Evolutionary conservation across 352 stramenopile species (phyloP), one percentile per base, ranked within the genome.

Genomic region (Phytopythium aichiense): DNA sequence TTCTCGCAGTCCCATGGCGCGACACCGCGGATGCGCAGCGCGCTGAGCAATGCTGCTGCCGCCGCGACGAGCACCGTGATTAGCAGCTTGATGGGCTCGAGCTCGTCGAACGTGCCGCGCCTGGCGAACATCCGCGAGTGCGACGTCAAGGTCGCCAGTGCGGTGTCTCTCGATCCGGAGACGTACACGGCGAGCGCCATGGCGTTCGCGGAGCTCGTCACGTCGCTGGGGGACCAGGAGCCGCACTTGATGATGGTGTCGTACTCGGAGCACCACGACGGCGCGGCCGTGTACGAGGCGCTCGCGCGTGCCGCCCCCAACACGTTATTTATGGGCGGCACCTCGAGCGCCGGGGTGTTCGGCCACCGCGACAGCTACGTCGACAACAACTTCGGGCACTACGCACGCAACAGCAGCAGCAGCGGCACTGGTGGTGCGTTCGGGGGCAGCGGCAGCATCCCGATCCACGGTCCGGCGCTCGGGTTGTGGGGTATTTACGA

Each of bases 401-500:
- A 22, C 53, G 35, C 53, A 22, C 53, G 53, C 28, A 68, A 33
- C 40, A 75, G 52, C 51, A 76, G 73, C 52, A 87, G 55, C 25
- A 72, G 81, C 33, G 33, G 33, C 15, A 56, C 63, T 60, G 79
- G 66, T 23, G 72, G 48, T 16, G 48, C 5, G 5, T 6, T 37
- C 2, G 25, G 25, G 0, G 23, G 46, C 7, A 37, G 58, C 38
- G 66, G 58, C 50, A 67, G 55, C 50, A 67, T 58, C 12, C 61
- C 38, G 54, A 45, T 61, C 50, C 46, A 72, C 8, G 69, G 75
- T 1, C 72, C 82, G 11, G 80, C 63, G 8, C 60, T 95, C 13
- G 85, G 76, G 0, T 63, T 95, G 7, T 95, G 86, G 86, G 86
- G 86, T 31, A 90, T 95, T 56, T 92, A 75, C 61, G 86, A 95